Conservation (phyloP, 1,284 basidiomycete species). For the Anthracocystis walkeri region DNA sequence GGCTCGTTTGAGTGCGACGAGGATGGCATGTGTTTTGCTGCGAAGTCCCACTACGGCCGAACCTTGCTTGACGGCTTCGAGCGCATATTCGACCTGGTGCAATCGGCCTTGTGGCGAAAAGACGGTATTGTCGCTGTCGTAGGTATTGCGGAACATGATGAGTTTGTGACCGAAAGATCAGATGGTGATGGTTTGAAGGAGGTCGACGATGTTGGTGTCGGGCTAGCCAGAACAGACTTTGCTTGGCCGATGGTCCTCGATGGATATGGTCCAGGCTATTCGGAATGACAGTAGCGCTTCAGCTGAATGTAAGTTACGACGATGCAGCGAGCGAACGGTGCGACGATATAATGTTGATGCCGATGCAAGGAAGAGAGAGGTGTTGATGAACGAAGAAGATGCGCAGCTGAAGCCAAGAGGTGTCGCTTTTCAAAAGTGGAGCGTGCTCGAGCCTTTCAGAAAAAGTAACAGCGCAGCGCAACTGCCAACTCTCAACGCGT, state of each 20-base stretch:
- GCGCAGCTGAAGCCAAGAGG: neutral
- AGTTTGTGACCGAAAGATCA: no score
- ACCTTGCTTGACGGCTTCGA: constrained; percentile 99
- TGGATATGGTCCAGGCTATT: neutral
- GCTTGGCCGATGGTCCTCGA: neutral
- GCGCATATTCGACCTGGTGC: constrained; percentile 97
- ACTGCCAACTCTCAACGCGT: neutral
- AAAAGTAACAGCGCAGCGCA: constrained; percentile 14
- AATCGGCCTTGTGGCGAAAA: constrained; percentile 71
- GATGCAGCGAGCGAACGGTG: neutral
- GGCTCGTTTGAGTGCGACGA: constrained; percentile 97
- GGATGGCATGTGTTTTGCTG: constrained; percentile 92
- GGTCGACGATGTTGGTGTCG: neutral
- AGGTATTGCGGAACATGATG: constrained; percentile 66
- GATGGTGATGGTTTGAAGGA: neutral
- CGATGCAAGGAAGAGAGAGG: neutral
- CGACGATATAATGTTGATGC: neutral
- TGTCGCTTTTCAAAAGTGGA: constrained; percentile 8
- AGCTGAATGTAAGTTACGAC: neutral
- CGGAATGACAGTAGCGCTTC: neutral
- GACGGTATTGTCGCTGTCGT: constrained; percentile 69
- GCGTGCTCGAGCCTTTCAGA: constrained; percentile 17
- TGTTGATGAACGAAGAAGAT: neutral
- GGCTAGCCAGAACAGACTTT: no score
- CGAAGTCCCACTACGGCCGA: constrained; percentile 96